Base-by-base conservation (phyloP, 345 rosid species). In the Adansonia digitata region DNA sequence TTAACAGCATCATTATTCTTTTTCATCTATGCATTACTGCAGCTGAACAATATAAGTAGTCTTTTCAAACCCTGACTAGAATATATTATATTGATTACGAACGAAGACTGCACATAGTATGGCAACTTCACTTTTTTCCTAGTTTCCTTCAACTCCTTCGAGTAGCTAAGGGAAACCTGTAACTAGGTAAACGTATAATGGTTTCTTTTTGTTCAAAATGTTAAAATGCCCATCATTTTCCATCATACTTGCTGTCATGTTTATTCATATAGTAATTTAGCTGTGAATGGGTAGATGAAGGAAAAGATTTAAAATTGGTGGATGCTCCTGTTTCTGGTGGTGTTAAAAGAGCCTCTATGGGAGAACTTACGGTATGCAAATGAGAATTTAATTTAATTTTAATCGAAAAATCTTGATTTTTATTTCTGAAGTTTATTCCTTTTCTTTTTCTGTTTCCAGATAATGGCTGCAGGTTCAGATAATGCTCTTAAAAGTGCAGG, bases 281-380 rank as follows among this genome's bases (percentile, higher is more conserved):
- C 10, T 52, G 17, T 53, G 71, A 55, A 81, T 83, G 40, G 61
- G 35, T 76, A 90, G 97, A 69, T 84, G 94, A 87, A 74, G 93
- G 89, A 72, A 91, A 86, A 78, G 83, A 85, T 84, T 80, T 94
- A 83, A 92, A 89, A 85, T 80, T 94, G 87, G 97, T 94, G 81
- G 97, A 94, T 81, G 95, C 98, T 79, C 98, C 98, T 77, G 98
- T 94, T 82, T 94, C 97, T 71, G 98, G 98, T 71, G 98, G 98
- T 78, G 97, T 92, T 57, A 92, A 91, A 86, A 87, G 86, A 84
- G 98, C 98, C 42, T 75, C 93, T 57, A 82, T 71, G 79, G 98
- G 98, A 82, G 90, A 93, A 75, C 91, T 94, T 75, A 89, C 98
- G 86, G 98, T 91, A 77, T 46, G 88, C 59, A 67, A 72, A 10